These are phyloP conservation scores for Trypanosoma cruzi DNA, from an alignment of 208 protist genomes.

Conservation along the genomic window DNA sequence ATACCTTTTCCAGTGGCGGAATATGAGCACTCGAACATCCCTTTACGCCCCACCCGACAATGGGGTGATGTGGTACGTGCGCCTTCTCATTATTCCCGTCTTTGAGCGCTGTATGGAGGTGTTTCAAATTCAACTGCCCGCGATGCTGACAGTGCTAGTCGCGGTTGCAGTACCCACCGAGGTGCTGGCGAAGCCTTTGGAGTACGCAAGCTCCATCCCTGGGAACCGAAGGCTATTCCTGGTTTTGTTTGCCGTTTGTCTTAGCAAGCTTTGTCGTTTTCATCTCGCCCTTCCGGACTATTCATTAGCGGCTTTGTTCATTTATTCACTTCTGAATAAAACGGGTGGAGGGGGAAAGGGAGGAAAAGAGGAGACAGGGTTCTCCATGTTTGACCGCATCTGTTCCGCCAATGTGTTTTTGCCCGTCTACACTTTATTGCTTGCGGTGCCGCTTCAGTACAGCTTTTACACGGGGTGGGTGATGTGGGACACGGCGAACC, in stretches of 20 bases:
- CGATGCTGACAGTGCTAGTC: constrained; percentile 38
- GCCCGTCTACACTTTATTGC: constrained; percentile 46
- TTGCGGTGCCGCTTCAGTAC: constrained; percentile 54
- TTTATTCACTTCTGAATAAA: constrained; percentile 58
- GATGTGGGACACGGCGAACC: constrained; percentile 62
- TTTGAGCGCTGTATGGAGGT: constrained; percentile 57
- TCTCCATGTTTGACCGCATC: constrained; percentile 41
- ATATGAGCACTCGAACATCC: constrained; percentile 25
- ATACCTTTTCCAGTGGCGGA: constrained; percentile 15
- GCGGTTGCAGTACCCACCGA: constrained; percentile 28
- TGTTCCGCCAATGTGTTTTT: constrained; percentile 48
- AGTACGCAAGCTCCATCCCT: constrained; percentile 33
- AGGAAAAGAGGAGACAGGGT: constrained; percentile 11
- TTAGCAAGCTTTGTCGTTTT: constrained; percentile 46
- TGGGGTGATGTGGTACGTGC: constrained; percentile 78
- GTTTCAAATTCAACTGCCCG: constrained; percentile 58
- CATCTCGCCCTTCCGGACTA: constrained; percentile 54
- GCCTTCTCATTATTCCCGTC: constrained; percentile 57
- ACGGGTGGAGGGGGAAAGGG: constrained; percentile 25
- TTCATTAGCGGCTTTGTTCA: constrained; percentile 43
- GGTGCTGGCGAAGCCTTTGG: neutral
- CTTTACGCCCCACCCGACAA: constrained; percentile 76
- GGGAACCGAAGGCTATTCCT: constrained; percentile 36
- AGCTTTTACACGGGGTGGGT: constrained; percentile 71
- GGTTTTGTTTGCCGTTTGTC: constrained; percentile 46